Evolutionary conservation across 2,329 filamentous ascomycete genomes (phyloP).

Genomic region (Hymenoscyphus occultus): DNA sequence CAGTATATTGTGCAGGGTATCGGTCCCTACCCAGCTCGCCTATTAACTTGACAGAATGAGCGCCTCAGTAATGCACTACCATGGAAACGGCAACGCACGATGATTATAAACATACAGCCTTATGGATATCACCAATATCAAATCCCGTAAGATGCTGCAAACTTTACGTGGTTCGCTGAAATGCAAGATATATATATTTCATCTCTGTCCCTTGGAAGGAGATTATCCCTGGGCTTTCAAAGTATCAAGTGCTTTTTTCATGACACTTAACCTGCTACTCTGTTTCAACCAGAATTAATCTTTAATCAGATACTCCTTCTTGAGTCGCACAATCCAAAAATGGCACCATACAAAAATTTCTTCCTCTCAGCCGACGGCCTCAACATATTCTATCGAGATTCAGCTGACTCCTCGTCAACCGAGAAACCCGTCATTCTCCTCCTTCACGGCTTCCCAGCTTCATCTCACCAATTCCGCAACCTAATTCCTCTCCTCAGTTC

Average conservation of each 20-base stretch:
- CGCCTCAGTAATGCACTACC: background rate
- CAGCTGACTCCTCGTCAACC: constrained; percentile 28
- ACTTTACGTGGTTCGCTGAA: background rate
- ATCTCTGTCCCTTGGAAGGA: background rate
- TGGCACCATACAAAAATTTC: constrained; percentile 20
- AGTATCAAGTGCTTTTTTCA: background rate
- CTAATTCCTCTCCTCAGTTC: constrained; percentile 41
- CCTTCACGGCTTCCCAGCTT: constrained; percentile 46
- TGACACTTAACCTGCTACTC: background rate
- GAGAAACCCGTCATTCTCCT: constrained; percentile 41
- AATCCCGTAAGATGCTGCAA: background rate
- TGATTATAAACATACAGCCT: background rate
- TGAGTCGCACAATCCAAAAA: background rate
- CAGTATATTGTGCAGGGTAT: background rate
- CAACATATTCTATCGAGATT: constrained; percentile 43
- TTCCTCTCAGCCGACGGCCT: constrained; percentile 37
- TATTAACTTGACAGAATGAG: background rate
- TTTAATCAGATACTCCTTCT: too few species aligned
- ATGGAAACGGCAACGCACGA: background rate
- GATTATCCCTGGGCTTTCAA: background rate
- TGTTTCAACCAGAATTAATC: background rate
- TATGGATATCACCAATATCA: background rate
- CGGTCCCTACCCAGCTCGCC: background rate
- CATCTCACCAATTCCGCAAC: constrained; percentile 45
- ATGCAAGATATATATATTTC: background rate